phyloP scores from a whole-genome alignment of 441 rosid species.

The Hura crepitans region DNA sequence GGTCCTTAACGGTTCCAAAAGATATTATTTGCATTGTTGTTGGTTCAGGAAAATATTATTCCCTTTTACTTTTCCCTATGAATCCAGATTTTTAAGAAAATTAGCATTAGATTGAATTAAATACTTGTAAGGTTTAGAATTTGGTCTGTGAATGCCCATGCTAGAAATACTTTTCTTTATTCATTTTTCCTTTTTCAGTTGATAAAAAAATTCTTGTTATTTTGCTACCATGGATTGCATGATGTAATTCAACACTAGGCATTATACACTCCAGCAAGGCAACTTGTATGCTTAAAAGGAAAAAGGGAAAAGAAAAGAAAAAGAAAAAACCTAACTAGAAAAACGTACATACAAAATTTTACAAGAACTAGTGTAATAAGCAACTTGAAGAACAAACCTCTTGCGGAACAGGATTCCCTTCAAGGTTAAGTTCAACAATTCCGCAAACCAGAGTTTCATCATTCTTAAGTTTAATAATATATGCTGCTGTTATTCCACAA shows the following conservation, averaged over 20 bases:
- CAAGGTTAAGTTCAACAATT: constrained; percentile 67
- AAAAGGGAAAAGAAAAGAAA: no score
- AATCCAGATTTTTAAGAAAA: neutral
- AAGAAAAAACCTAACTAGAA: neutral
- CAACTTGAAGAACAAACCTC: constrained; percentile 51
- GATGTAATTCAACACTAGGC: neutral
- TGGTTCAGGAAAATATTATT: no score
- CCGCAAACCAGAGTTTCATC: constrained; percentile 38
- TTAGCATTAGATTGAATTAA: neutral
- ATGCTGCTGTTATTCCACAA: constrained; percentile 56
- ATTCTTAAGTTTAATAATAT: constrained; percentile 37
- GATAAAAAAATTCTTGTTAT: neutral
- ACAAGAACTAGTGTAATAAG: constrained; percentile 4
- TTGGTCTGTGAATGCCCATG: neutral
- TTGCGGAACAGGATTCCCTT: constrained; percentile 61
- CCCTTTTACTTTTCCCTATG: neutral
- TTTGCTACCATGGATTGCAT: neutral
- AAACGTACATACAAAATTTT: neutral
- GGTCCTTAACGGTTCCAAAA: no score
- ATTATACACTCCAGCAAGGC: neutral
- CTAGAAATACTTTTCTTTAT: neutral
- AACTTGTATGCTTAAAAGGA: neutral
- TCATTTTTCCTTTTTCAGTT: neutral
- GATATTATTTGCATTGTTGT: no score
- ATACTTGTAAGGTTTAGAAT: neutral